Evolutionary conservation across 2,329 filamentous ascomycete species (phyloP).

Genomic region (Zymoseptoria passerinii): DNA sequence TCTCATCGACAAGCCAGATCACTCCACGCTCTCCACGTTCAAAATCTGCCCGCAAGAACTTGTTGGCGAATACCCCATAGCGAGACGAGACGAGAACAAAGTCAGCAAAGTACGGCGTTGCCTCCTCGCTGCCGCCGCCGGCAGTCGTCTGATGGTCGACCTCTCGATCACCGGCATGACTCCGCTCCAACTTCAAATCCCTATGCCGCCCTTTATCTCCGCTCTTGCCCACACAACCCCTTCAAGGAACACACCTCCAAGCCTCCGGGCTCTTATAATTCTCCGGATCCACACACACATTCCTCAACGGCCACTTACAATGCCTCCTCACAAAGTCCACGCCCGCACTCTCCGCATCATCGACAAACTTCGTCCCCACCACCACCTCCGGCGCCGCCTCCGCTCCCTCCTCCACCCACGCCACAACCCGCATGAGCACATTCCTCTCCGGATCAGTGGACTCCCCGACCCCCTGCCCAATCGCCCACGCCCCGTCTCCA

Average conservation of each 20-base stretch:
- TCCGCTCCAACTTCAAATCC: too few relatives aligned
- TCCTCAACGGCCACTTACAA: constrained; percentile 31
- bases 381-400: constrained; percentile 19
- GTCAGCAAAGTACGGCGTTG: too few relatives aligned
- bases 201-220: too few relatives aligned
- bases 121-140: too few relatives aligned
- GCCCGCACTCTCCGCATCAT: constrained; percentile 31
- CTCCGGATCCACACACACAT: constrained; percentile 19
- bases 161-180: too few relatives aligned
- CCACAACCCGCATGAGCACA: constrained; percentile 39
- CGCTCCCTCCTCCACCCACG: constrained; percentile 28
- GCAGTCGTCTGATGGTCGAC: too few relatives aligned
- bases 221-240: not conserved
- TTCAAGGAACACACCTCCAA: constrained; percentile 21
- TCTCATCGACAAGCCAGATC: too few relatives aligned
- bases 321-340: constrained; percentile 40
- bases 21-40: too few relatives aligned
- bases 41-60: too few relatives aligned
- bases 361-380: constrained; percentile 36
- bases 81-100: too few relatives aligned
- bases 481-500: constrained; percentile 37
- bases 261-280: constrained; percentile 20
- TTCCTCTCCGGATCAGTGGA: constrained; percentile 32
- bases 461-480: constrained; percentile 29
- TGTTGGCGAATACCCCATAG: too few relatives aligned